Base-by-base conservation (phyloP, 352 stramenopile genomes). In the Globisporangium barbulae region DNA sequence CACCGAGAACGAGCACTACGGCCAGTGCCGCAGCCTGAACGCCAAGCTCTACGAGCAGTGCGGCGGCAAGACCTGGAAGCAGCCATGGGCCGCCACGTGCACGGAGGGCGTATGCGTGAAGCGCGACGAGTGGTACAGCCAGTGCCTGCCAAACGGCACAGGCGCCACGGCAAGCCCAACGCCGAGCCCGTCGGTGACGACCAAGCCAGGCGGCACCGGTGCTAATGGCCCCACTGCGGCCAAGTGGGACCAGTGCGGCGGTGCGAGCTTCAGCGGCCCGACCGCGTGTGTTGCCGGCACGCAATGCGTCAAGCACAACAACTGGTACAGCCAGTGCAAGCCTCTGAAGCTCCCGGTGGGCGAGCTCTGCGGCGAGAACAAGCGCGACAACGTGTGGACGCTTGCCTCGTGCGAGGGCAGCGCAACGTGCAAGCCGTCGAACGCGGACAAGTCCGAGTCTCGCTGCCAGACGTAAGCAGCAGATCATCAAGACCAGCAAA, bases 251-350 rank as follows among this genome's bases (percentile, higher is more conserved):
- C 71, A 78, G 53, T 78, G 71, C 59, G 71, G 72, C 33, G 71
- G 62, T 25, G 33, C 62, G 28, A 63, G 65, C n/a, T 54, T 65
- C 42, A 39, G 30, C 9, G 64, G 64, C 28, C 30, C 44, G 19
- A 59, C 64, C 9, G 41, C 42, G 7, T 78, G 65, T 58, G 62
- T 56, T 2, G 49, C 67, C 28, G 71, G 59, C 8, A 25, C 70
- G 25, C 53, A 66, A 30, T 78, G 68, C 39, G 49, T 63, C 21
- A 64, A 68, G 47, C 67, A 64, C 54, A 67, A 65, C 39, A 61
- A 75, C 58, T 74, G 57, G 55, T 78, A 73, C 65, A 64, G 58
- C 25, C 71, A 78, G 53, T 75, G 71, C 58, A 64, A 60, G 42
- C 62, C 62, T 6, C 41, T 63, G 22, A 42, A 65, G 17, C 59